Base-by-base conservation (phyloP, 805 yeast species). In the Huiozyma sinensis region DNA sequence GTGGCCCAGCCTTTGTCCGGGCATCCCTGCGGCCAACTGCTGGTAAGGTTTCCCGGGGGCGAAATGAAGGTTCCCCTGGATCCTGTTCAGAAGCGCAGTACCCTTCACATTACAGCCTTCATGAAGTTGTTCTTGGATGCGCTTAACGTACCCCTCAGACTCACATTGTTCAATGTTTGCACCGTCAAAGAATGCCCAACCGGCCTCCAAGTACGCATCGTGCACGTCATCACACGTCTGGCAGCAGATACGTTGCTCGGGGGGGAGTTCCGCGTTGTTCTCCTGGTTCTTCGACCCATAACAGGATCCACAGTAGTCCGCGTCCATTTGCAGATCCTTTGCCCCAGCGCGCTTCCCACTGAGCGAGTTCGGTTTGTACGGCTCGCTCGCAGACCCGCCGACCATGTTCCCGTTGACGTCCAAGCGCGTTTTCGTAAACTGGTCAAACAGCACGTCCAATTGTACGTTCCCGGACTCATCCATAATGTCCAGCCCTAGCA, bases 91-190 rank as follows among this genome's bases (percentile, higher is more conserved):
- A 52, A 76, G 69, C 6, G 94, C 81, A 24, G 74, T 70, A 30
- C 98, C 98, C 49, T 74, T 72, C 36, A 92, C 71, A 50, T 95
- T 74, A 65, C 98, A 92, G 28, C 98, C 98, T 65, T 90, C 95
- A 45, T 70, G 58, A 43, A 85, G 66, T 54, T 81, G 72, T 11
- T 70, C 73, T 41, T 68, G 71, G 42, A 89, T 63, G 37, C 66
- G 69, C n/a, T 68, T 56, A 28, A 86, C 94, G 61, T 85, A 88
- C 6, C 95, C 92, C 61, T 87, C 95, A 10, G 68, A 69, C 59
- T 86, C 95, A 72, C 98, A 90, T 65, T 90, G 97, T 49, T 79
- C 86, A 47, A 92, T 78, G 47, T 84, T 79, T 44, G 74, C 69
- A 46, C 97, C 97, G 61, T 90, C 97, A 54, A 68, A 83, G 64